A percentile compares a stretch with the other conserved stretches of the same genome.
phyloP scores from a whole-genome alignment of 306 rosid species.

The Lathyrus tuberosus region DNA sequence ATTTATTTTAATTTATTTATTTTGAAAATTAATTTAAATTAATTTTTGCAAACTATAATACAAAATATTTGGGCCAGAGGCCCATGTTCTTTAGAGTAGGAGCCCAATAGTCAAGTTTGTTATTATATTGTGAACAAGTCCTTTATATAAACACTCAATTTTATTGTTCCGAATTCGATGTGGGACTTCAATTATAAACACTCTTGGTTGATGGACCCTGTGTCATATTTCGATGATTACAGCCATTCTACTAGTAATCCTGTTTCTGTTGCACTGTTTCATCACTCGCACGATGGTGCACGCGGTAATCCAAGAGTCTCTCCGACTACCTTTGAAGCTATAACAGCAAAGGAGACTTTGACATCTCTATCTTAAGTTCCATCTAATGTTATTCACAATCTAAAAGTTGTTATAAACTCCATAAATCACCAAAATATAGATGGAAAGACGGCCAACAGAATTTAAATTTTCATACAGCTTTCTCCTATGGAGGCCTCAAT shows the following conservation, averaged over 20 bases:
- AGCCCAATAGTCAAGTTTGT: too few species aligned
- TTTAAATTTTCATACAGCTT: conserved; percentile 11
- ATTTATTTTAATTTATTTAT: too few species aligned
- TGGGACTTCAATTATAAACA: too few species aligned
- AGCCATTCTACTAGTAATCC: conserved; percentile 48
- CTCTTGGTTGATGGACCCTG: too few species aligned
- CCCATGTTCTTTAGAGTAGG: too few species aligned
- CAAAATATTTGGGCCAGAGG: too few species aligned
- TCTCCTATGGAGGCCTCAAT: too few species aligned
- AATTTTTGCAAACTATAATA: too few species aligned
- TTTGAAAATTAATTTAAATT: too few species aligned
- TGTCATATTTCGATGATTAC: conserved; percentile 71
- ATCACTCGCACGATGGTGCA: conserved; percentile 8
- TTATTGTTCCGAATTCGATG: too few species aligned
- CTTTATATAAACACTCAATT: too few species aligned
- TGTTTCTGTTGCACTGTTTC: conserved; percentile 31
- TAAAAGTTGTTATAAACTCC: neutral
- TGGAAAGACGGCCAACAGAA: neutral
- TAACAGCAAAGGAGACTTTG: conserved; percentile 38
- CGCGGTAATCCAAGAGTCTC: conserved; percentile 38
- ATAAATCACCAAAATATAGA: conserved; percentile 4
- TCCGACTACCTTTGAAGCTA: conserved; percentile 37
- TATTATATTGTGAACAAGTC: too few species aligned
- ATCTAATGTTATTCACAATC: neutral
- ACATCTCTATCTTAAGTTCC: conserved; percentile 22